Conservation (phyloP, 305 asterid species). For the Lippia alba region DNA sequence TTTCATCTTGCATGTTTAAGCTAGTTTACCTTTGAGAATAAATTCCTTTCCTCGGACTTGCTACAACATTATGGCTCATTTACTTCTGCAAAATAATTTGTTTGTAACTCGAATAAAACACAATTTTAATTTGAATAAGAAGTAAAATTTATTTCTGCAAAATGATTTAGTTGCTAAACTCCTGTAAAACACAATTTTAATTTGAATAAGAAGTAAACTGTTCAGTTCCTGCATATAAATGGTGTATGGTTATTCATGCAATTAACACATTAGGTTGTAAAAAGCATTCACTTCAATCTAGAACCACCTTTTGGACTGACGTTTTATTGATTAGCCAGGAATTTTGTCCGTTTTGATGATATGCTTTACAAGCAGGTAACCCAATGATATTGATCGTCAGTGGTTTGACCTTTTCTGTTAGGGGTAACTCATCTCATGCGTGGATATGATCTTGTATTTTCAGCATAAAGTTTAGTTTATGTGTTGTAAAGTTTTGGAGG, state of each 20-base stretch:
- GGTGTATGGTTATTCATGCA: neutral
- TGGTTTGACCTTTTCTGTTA: neutral
- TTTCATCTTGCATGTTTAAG: neutral
- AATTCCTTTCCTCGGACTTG: neutral
- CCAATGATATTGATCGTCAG: neutral
- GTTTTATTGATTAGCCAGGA: neutral
- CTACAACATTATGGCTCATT: neutral
- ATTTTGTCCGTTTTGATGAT: neutral
- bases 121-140: neutral
- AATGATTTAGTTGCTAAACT: slow-evolving; percentile 2
- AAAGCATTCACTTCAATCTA: neutral
- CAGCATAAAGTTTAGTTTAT: neutral
- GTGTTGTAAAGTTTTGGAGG: neutral
- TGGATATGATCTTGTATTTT: neutral
- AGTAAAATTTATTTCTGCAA: neutral
- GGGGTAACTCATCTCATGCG: neutral
- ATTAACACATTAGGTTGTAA: slow-evolving; percentile 2
- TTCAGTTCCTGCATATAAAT: neutral
- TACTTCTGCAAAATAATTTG: neutral
- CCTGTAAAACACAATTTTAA: neutral
- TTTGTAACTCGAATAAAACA: neutral
- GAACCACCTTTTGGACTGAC: neutral
- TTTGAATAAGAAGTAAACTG: neutral
- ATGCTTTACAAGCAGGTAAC: neutral
- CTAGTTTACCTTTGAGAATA: neutral